Evolutionary conservation across 164 flowering plant genomes (phyloP).

Genomic region (Aristolochia fimbriata): DNA sequence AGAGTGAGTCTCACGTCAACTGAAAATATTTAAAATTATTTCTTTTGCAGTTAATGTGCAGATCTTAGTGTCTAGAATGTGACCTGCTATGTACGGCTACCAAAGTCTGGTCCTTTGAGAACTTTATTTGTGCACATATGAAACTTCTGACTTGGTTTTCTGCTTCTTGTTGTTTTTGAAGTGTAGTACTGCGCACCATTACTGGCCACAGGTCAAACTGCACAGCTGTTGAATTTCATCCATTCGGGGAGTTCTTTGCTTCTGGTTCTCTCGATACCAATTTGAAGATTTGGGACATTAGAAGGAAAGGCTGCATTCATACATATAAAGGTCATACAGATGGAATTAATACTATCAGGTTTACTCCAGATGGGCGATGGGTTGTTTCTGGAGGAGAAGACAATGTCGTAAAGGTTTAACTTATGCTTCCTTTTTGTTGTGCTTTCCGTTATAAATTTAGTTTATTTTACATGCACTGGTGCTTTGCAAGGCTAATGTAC

Average conservation of each 20-base stretch:
- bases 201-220: slow-evolving; percentile 97
- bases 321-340: slow-evolving; percentile 99
- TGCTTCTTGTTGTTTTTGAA: neutral
- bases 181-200: slow-evolving; percentile 87
- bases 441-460: neutral
- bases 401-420: slow-evolving; percentile 74
- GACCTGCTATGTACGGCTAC: too few relatives aligned
- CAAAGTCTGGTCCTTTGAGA: too few relatives aligned
- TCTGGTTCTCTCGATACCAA: slow-evolving; percentile 98
- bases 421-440: neutral
- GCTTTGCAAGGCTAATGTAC: neutral
- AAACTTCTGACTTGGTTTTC: neutral
- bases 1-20: slow-evolving; percentile 40
- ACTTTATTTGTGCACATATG: too few relatives aligned
- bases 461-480: too few relatives aligned
- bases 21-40: neutral
- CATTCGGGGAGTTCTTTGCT: slow-evolving; percentile 99
- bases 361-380: slow-evolving; percentile 99
- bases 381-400: slow-evolving; percentile 99
- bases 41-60: neutral
- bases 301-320: slow-evolving; percentile 95
- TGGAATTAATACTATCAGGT: slow-evolving; percentile 89
- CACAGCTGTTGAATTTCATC: slow-evolving; percentile 95
- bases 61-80: too few relatives aligned
- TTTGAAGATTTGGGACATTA: slow-evolving; percentile 97